Conservation (phyloP, 768 basidiomycete species). For the Podaxis carcinomalis region DNA sequence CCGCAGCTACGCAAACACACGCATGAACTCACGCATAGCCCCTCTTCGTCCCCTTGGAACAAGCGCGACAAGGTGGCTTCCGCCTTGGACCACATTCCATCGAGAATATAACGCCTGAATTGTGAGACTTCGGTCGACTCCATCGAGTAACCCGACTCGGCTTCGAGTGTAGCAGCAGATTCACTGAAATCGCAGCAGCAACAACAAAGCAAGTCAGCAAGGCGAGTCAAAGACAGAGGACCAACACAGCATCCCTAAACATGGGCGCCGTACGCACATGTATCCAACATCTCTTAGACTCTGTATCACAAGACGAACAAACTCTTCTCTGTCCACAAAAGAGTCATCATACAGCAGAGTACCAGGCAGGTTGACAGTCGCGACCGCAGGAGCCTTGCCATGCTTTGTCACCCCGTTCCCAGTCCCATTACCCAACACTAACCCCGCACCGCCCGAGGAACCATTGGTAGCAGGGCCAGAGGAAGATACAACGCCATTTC, state of each 20-base stretch:
- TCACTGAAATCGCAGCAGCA: slow-evolving; percentile 45
- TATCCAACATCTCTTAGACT: slow-evolving; percentile 87
- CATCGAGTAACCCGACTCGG: slow-evolving; percentile 88
- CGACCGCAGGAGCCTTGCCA: slow-evolving; percentile 37
- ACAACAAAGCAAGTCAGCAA: not conserved
- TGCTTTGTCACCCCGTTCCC: slow-evolving; percentile 56
- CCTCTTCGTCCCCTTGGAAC: slow-evolving; percentile 65
- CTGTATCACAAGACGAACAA: slow-evolving; percentile 84
- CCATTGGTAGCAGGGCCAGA: slow-evolving; percentile 29
- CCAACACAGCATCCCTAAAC: not conserved
- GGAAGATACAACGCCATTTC: slow-evolving; percentile 33
- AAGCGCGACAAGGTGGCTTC: slow-evolving; percentile 64
- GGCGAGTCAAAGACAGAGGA: slow-evolving; percentile 10
- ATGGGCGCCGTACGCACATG: slow-evolving; percentile 37
- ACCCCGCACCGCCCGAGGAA: slow-evolving; percentile 14
- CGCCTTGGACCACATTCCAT: slow-evolving; percentile 78
- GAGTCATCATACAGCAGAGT: slow-evolving; percentile 76
- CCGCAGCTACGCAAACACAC: not conserved
- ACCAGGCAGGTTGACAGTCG: slow-evolving; percentile 66
- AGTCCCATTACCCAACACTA: slow-evolving; percentile 31
- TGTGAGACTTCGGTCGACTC: slow-evolving; percentile 74
- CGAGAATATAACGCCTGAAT: slow-evolving; percentile 76
- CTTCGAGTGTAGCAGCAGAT: slow-evolving; percentile 84
- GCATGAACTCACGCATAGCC: slow-evolving; percentile 53
- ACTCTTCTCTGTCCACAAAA: slow-evolving; percentile 82